Conservation (phyloP, 352 stramenopile genomes). For the Phytophthora multivora region DNA sequence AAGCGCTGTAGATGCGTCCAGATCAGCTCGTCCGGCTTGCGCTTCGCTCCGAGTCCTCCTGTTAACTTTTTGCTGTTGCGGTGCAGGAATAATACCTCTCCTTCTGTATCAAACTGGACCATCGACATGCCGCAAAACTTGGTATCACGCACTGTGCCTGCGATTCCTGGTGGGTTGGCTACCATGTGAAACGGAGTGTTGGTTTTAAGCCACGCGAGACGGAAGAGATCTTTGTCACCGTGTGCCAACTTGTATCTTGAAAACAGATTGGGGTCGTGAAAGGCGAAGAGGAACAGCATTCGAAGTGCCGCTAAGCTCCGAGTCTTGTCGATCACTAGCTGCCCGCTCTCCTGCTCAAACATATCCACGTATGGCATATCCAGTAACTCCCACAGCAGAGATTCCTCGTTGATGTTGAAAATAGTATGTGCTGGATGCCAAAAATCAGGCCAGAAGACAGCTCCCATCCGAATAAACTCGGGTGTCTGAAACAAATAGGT, state of each 20-base stretch:
- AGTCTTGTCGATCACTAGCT: conserved; percentile 45
- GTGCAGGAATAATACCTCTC: conserved; percentile 47
- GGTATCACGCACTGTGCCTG: conserved; percentile 24
- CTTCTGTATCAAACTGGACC: conserved; percentile 38
- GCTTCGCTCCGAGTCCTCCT: conserved; percentile 6
- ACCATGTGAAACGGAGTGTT: conserved; percentile 46
- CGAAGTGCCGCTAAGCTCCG: conserved; percentile 23
- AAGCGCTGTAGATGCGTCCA: conserved; percentile 68
- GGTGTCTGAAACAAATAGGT: conserved; percentile 42
- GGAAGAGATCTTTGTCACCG: conserved; percentile 59
- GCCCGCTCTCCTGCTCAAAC: conserved; percentile 67
- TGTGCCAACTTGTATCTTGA: conserved; percentile 32
- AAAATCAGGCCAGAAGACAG: conserved; percentile 66
- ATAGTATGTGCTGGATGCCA: conserved; percentile 55
- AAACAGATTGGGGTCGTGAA: conserved; percentile 30
- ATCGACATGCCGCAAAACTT: conserved; percentile 55
- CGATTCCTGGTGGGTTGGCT: conserved; percentile 34
- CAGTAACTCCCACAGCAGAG: conserved; percentile 52
- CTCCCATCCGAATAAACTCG: conserved; percentile 35
- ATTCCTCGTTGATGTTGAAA: conserved; percentile 50
- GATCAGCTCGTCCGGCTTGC: conserved; percentile 19
- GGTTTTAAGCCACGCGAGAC: conserved; percentile 52
- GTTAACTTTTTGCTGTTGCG: conserved; percentile 44
- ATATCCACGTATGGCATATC: conserved; percentile 42
- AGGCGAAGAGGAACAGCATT: conserved; percentile 37